These are phyloP conservation scores for Fusarium kyushuense DNA, from an alignment of 2,329 filamentous ascomycete species.

Conservation along the genomic window DNA sequence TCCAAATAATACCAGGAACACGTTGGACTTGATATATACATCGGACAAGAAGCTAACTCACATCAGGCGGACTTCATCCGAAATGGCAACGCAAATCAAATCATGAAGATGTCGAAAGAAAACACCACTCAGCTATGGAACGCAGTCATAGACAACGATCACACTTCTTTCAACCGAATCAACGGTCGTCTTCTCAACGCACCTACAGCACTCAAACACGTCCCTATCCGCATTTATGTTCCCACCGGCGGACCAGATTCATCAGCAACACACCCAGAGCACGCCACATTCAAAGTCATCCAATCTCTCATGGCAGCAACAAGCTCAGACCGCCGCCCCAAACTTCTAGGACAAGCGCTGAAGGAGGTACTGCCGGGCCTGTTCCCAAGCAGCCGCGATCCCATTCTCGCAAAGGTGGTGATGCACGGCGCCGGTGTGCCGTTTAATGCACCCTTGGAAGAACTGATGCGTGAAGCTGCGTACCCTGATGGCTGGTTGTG, in stretches of 20 bases:
- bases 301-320: slow-evolving; percentile 76
- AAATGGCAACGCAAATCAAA: slow-evolving; percentile 87
- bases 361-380: slow-evolving; percentile 80
- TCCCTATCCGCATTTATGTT: slow-evolving; percentile 91
- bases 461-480: slow-evolving; percentile 82
- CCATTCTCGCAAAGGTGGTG: slow-evolving; percentile 84
- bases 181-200: slow-evolving; percentile 82
- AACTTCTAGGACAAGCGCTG: slow-evolving; percentile 79
- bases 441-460: slow-evolving; percentile 82
- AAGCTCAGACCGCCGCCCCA: slow-evolving; percentile 54
- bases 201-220: slow-evolving; percentile 78
- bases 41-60: slow-evolving; percentile 14
- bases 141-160: slow-evolving; percentile 82
- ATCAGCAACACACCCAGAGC: slow-evolving; percentile 46
- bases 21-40: not conserved
- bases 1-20: too few species aligned
- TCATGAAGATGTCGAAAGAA: slow-evolving; percentile 88
- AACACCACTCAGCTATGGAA: slow-evolving; percentile 87
- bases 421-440: slow-evolving; percentile 88
- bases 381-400: slow-evolving; percentile 88
- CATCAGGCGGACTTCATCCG: slow-evolving; percentile 84
- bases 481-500: slow-evolving; percentile 96
- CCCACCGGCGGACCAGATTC: slow-evolving; percentile 62
- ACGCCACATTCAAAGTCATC: slow-evolving; percentile 75
- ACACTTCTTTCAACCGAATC: slow-evolving; percentile 77